phyloP scores from a whole-genome alignment of 2,329 filamentous ascomycete genomes.

The Colletotrichum kahawae region DNA sequence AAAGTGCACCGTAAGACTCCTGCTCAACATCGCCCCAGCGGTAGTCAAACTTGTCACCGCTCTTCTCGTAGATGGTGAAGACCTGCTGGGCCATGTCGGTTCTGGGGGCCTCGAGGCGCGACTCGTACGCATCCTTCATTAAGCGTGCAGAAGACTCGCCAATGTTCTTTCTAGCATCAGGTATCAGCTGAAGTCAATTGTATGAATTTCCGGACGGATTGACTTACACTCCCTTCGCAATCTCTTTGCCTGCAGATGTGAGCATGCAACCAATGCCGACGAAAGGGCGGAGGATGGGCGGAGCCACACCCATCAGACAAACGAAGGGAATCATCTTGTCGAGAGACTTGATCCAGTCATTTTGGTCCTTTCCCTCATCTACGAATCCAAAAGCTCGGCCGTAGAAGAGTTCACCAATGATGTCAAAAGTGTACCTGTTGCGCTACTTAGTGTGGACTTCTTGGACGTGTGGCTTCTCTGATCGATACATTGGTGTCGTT shows the following conservation, averaged over 20 bases:
- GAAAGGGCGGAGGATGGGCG: not conserved
- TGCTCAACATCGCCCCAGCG: not conserved
- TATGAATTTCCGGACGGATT: not conserved
- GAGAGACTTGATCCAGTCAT: not conserved
- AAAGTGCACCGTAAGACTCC: conserved; percentile 19
- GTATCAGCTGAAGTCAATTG: not conserved
- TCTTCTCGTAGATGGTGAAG: not conserved
- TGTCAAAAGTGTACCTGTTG: not conserved
- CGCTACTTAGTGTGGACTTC: not conserved
- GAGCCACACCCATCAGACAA: not conserved
- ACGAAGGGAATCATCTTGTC: not conserved
- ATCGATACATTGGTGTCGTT: not conserved
- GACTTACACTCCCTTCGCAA: not conserved
- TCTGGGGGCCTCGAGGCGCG: not conserved
- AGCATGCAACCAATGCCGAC: not conserved
- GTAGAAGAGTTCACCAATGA: not conserved
- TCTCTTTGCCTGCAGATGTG: not conserved
- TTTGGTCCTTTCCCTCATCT: not conserved
- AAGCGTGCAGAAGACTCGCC: not conserved
- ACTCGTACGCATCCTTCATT: not conserved
- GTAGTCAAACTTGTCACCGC: not conserved
- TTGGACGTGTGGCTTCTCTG: not conserved
- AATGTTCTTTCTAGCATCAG: not conserved
- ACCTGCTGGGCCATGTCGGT: not conserved
- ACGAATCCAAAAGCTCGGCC: not conserved